These are phyloP conservation scores for Mortierella hygrophila DNA, from an alignment of 192 early-diverging fungal genomes.

Conservation along the genomic window DNA sequence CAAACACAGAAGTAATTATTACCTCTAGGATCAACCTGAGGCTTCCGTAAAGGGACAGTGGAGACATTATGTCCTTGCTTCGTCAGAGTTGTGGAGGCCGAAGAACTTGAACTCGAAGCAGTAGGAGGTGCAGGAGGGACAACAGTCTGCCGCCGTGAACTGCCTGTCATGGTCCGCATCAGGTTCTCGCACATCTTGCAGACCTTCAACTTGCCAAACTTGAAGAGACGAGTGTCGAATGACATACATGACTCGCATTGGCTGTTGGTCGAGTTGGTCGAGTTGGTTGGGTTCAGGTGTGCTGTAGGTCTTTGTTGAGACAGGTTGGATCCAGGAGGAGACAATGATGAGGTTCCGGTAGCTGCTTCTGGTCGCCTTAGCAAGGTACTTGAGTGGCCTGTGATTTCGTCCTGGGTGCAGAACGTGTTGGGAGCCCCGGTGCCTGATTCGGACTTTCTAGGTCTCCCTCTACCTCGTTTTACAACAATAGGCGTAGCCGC, in stretches of 20 bases:
- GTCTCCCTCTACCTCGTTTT: conserved; percentile 32
- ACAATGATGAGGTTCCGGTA: not conserved
- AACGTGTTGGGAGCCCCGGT: not conserved
- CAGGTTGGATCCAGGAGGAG: too few species aligned
- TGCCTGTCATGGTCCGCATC: conserved; percentile 23
- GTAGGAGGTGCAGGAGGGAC: not conserved
- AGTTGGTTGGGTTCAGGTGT: not conserved
- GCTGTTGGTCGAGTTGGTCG: not conserved
- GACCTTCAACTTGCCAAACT: conserved; percentile 17
- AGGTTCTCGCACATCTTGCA: conserved; percentile 21
- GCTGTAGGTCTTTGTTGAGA: not conserved
- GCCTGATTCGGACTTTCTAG: not conserved
- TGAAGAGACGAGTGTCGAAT: not conserved
- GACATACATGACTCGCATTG: conserved; percentile 30
- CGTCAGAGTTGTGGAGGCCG: not conserved
- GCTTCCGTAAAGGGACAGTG: not conserved
- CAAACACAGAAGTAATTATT: not conserved
- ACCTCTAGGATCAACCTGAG: not conserved
- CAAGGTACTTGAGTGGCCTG: not conserved
- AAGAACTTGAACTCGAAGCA: not conserved
- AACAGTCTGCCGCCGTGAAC: not conserved
- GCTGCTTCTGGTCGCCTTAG: not conserved
- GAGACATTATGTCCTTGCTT: not conserved
- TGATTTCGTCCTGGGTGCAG: not conserved
- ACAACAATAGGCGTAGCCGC: too few species aligned